Evolutionary conservation across 1,284 basidiomycete species (phyloP).

Genomic region (Sphagnurus paluster): DNA sequence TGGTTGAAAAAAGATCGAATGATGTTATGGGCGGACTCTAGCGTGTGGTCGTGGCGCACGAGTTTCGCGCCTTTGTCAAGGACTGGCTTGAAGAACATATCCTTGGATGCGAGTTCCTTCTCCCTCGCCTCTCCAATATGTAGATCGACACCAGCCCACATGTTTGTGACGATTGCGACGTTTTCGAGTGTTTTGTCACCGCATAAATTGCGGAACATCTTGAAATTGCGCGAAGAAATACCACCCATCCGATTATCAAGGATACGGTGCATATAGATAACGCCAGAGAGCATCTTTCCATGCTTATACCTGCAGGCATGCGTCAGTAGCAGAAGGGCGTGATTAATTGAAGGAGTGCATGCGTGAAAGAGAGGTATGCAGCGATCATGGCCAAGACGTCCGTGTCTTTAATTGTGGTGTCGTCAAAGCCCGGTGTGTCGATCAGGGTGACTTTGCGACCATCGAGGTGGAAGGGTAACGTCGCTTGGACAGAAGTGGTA

Average conservation of each 20-base stretch:
- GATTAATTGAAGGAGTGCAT: conserved; percentile 8
- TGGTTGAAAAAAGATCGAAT: conserved; percentile 35
- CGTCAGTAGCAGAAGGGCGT: neutral
- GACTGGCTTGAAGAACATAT: conserved; percentile 46
- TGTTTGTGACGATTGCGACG: conserved; percentile 51
- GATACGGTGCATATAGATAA: conserved; percentile 58
- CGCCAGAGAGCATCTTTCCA: conserved; percentile 43
- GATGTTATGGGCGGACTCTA: conserved; percentile 32
- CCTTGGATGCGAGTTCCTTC: conserved; percentile 36
- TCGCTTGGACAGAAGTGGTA: conserved; percentile 29
- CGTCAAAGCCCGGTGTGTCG: conserved; percentile 35
- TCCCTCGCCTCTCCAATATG: conserved; percentile 41
- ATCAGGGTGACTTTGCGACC: conserved; percentile 29
- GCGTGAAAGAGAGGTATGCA: conserved; percentile 30
- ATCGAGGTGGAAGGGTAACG: conserved; percentile 30
- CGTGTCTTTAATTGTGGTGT: conserved; percentile 30
- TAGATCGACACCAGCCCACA: conserved; percentile 45
- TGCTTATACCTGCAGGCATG: conserved; percentile 38
- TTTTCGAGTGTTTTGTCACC: conserved; percentile 48
- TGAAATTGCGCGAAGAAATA: conserved; percentile 50
- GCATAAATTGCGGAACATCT: conserved; percentile 51
- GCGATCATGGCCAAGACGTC: conserved; percentile 34
- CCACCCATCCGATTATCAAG: conserved; percentile 52
- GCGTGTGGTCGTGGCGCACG: conserved; percentile 36
- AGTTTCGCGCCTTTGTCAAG: conserved; percentile 43